Base-by-base conservation (phyloP, 768 basidiomycete genomes). In the Rhizopogon rudus region DNA sequence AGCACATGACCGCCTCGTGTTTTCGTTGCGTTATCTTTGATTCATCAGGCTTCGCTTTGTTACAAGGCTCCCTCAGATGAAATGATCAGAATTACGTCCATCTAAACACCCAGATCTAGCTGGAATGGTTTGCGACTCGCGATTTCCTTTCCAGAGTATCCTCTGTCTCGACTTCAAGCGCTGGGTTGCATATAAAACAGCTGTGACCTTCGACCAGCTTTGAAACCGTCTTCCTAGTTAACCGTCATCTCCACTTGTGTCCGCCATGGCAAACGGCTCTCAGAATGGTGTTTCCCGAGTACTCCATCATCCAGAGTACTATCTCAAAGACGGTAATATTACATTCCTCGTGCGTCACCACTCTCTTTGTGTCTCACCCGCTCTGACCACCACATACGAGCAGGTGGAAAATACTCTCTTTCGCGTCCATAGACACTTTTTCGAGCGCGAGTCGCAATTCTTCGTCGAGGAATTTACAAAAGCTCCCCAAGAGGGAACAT, bases 381-480 rank as follows among this genome's bases (percentile, higher is more conserved):
- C 7, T 1, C 35, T 49, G 48, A 49, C 22, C 20, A 14, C 8
- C 48, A 16, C 20, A 10, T 25, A 12, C 7, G 33, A 49, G 2
- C 14, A 49, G 48, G 48, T 49, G 1, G 14, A 22, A 6, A 22
- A 49, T 10, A 49, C 48, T 0, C 35, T 49, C 2, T 49, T 49
- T 16, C 35, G 48, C 1, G 48, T 49, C 0, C 48, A 49, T 1
- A 37, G 35, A 1, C 14, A 49, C 48, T 49, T 37, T 40, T 73
- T 77, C 5, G 66, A 74, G 1, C 28, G 71, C 0, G 73, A 76
- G 1, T 75, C 74, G 0, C 52, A 59, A 0, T 64, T 67, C 5
- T 77, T 77, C 31, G 35, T 60, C 0, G 10, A 60, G 0, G 65
- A 63, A 31, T 63, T 77, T 41, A 44, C 58, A 12, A 49, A 9